Evolutionary conservation across 73 alveolate genomes (phyloP).

Genomic region (Paramecium caudatum): DNA sequence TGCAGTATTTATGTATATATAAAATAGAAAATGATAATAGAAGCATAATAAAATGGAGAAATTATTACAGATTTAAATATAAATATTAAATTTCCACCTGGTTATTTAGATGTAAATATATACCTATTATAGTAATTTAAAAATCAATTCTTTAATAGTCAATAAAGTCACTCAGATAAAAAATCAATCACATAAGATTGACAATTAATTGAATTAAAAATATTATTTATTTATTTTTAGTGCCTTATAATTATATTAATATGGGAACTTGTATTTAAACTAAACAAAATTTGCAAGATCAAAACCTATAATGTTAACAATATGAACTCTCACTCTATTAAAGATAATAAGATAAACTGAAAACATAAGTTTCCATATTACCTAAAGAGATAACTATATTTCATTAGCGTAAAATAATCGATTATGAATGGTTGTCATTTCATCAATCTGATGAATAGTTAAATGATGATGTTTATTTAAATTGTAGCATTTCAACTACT

Average conservation of each 20-base stretch:
- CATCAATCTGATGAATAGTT: background rate
- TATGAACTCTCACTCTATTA: too few relatives aligned
- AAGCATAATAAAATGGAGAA: slow-evolving; percentile 71
- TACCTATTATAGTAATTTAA: slow-evolving; percentile 10
- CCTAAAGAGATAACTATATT: too few relatives aligned
- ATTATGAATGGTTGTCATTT: too few relatives aligned
- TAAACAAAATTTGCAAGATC: too few relatives aligned
- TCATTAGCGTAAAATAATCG: too few relatives aligned
- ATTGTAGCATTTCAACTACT: background rate
- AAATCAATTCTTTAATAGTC: slow-evolving; percentile 9
- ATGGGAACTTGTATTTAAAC: too few relatives aligned
- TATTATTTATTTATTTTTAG: too few relatives aligned
- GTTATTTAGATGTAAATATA: slow-evolving; percentile 68
- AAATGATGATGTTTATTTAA: background rate
- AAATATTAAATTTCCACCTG: slow-evolving; percentile 74
- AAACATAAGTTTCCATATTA: too few relatives aligned
- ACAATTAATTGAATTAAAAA: slow-evolving; percentile 13
- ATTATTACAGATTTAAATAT: slow-evolving; percentile 58
- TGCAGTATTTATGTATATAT: slow-evolving; percentile 74
- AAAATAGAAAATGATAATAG: slow-evolving; percentile 63
- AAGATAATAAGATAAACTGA: too few relatives aligned
- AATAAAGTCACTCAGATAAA: slow-evolving; percentile 6
- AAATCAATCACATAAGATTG: slow-evolving; percentile 35
- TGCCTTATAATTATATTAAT: too few relatives aligned
- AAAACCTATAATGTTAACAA: too few relatives aligned